Evolutionary conservation across 148 eudicot species (phyloP), one percentile per base, ranked within the genome.

Genomic region (Simmondsia chinensis): DNA sequence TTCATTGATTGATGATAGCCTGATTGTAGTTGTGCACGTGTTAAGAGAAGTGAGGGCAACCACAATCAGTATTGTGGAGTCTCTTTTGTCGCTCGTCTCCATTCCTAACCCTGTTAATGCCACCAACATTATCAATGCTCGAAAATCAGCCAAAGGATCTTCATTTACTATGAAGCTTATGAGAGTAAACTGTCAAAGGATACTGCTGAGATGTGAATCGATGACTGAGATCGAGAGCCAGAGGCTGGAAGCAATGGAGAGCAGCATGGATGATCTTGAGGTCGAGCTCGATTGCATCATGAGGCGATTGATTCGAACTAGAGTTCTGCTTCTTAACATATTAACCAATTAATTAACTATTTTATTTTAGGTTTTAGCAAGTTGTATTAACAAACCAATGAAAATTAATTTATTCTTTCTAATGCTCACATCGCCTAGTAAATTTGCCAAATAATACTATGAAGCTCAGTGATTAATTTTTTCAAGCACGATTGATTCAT

Each of bases 281-380:
- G 68, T 35, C 22, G 83, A 83, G 50, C 31, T 79, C 22, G 83
- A 71, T 37, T 55, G 76, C 13, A 83, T 83, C 29, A 73, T 74
- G 52, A 71, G 79, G 26, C 55, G 84, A 36, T 60, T 83, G 54
- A 76, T 79, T 26, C 68, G 55, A 44, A 83, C 94, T 19, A 73
- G 94, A 44, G 87, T 72, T 37, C 76, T 74, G 35, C 81, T 83
- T 30, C 79, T 83, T 23, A 79, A 83, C 37, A 57, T 79, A 36
- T 62, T 83, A 38, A 73, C 73, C 29, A 63, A 51, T 46, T 80
- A 60, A 42, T 16, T 33, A 2, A 4, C 15, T 8, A 6, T 33
- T 16, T 33, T 33, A 10, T 16, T 5, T 51, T n/a, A n/a, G n/a
- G n/a, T n/a, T n/a, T n/a, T n/a, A n/a, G n/a, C n/a, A n/a, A n/a